Percentiles rank a stretch among this genome's conserved stretches.
Evolutionary conservation across 2,329 filamentous ascomycete genomes (phyloP).

Genomic region (Pseudogymnoascus sp.): DNA sequence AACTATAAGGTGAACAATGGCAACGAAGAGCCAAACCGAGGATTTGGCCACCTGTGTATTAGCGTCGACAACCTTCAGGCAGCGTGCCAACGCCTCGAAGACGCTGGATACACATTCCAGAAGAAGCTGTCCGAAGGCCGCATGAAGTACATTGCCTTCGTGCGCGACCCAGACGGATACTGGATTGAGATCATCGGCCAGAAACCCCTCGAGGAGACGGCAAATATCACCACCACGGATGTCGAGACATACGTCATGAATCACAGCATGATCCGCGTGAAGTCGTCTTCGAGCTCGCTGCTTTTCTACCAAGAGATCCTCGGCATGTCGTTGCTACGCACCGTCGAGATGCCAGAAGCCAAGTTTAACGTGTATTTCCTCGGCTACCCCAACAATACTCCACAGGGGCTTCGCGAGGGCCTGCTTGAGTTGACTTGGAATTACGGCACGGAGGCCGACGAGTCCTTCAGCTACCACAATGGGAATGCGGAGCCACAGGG

Average conservation of each 20-base stretch:
- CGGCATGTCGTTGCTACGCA: conserved; percentile 75
- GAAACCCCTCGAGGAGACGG: conserved; percentile 60
- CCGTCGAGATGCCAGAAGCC: conserved; percentile 54
- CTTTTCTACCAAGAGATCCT: conserved; percentile 74
- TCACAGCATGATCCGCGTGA: conserved; percentile 90
- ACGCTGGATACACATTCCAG: conserved; percentile 84
- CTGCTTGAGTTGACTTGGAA: conserved; percentile 83
- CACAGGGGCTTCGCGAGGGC: conserved; percentile 61
- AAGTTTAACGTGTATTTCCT: conserved; percentile 88
- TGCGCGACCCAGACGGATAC: conserved; percentile 73
- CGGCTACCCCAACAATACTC: conserved; percentile 54
- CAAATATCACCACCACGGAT: conserved; percentile 62
- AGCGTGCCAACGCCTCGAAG: conserved; percentile 77
- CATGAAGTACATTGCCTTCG: conserved; percentile 82
- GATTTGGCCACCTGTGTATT: conserved; percentile 69
- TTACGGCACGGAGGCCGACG: conserved; percentile 73
- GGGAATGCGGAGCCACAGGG: conserved; percentile 84
- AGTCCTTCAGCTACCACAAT: conserved; percentile 74
- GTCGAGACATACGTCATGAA: conserved; percentile 67
- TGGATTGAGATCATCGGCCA: conserved; percentile 73
- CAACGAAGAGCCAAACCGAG: conserved; percentile 78
- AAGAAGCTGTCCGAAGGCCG: conserved; percentile 83
- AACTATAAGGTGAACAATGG: conserved; percentile 78
- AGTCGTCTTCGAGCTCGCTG: conserved; percentile 62
- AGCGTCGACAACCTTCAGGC: conserved; percentile 75